Conservation (phyloP, 2,329 filamentous ascomycete species). For the Biscogniauxia marginata region DNA sequence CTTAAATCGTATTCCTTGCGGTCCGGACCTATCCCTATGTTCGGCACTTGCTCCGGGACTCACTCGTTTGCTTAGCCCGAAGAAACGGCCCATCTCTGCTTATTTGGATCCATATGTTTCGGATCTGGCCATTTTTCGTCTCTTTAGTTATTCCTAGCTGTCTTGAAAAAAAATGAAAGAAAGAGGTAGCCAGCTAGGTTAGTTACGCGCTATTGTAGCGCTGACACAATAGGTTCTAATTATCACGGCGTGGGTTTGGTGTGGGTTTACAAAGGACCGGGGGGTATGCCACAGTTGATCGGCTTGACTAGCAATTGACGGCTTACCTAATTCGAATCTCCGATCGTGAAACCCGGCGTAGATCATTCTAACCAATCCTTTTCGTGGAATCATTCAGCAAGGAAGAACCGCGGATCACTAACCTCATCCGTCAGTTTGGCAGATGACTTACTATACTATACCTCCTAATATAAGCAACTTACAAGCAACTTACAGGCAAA, state of each 20-base stretch:
- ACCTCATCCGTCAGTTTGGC: neutral
- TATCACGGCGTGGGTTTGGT: neutral
- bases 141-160: too few relatives aligned
- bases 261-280: neutral
- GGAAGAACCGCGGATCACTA: neutral
- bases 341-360: neutral
- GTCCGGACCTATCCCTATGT: neutral
- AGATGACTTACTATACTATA: neutral
- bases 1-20: neutral
- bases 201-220: neutral
- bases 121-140: too few relatives aligned
- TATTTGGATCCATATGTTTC: too few relatives aligned
- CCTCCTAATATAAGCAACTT: neutral
- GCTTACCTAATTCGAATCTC: neutral
- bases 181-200: neutral
- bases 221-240: neutral
- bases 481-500: neutral
- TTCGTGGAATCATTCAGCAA: neutral
- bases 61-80: neutral
- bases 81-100: too few relatives aligned
- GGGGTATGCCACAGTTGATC: too few relatives aligned
- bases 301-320: neutral
- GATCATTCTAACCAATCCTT: neutral
- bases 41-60: neutral
- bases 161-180: too few relatives aligned